Evolutionary conservation across 305 asterid genomes (phyloP), one percentile per base, ranked within the genome.

Genomic region (Solanum hybrid): DNA sequence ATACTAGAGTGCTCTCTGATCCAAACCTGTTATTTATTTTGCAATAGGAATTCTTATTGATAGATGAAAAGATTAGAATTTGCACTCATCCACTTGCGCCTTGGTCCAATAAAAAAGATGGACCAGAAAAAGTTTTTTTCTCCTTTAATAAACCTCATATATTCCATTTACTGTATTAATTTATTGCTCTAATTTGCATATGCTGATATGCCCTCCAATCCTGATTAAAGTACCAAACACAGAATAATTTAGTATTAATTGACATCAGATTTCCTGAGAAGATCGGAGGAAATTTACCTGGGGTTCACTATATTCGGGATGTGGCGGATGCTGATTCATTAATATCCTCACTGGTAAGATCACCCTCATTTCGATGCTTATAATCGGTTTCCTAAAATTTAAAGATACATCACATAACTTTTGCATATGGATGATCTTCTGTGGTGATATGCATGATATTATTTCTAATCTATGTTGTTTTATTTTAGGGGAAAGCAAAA

Each of bases 251-350:
- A 51, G 75, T 51, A 51, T 31, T 19, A 84, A 19, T 89, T 88
- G 89, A 78, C 36, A 90, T 90, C 95, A 97, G 99, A 91, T 94
- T 97, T 93, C 99, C 99, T 60, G 99, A 97, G 90, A 95, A 93
- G 72, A 95, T 97, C 90, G 98, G 99, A 90, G 99, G 98, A 90
- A 95, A 92, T 91, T 93, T 96, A 88, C 91, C 94, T 8, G 98
- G 98, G 87, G 98, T 96, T 90, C 98, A 97, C 93, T 97, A 96
- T 92, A 92, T 96, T 90, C 96, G 98, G 81, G 98, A 95, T 90
- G 96, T 97, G 90, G 97, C 96, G 42, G 99, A 97, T 97, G 99
- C 99, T 87, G 92, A 97, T 93, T 94, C 98, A 45, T 93, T 97
- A 88, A 92, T 97, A 92, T 94, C 97, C 45, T 95, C 99, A 29